phyloP scores from a whole-genome alignment of 108 stramenopile genomes.

The Cyclotella distinguenda region DNA sequence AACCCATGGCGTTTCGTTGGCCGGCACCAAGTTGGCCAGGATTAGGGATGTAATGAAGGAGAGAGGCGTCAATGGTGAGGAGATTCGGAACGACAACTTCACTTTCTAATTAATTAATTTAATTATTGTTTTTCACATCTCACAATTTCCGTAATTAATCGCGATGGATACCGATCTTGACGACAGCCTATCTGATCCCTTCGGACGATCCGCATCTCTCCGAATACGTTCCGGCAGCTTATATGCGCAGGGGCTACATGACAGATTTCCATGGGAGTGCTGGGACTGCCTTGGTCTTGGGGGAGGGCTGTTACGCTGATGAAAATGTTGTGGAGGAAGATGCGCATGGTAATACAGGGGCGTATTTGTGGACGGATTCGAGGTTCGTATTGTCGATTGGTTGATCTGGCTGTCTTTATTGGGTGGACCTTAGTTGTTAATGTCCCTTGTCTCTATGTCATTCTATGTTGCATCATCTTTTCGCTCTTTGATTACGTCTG shows the following conservation, averaged over 20 bases:
- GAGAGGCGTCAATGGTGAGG: slow-evolving; percentile 55
- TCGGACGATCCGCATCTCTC: slow-evolving; percentile 90
- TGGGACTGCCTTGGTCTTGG: slow-evolving; percentile 89
- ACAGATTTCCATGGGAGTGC: slow-evolving; percentile 93
- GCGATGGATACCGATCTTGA: no score
- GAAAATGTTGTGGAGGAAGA: slow-evolving; percentile 9
- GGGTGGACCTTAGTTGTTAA: no score
- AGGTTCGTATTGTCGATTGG: slow-evolving; percentile 25
- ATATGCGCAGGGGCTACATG: slow-evolving; percentile 86
- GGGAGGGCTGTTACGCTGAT: background rate
- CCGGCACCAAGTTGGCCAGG: slow-evolving; percentile 51
- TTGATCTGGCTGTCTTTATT: background rate
- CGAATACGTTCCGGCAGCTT: slow-evolving; percentile 95
- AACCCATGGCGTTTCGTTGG: no score
- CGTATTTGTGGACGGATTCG: slow-evolving; percentile 94
- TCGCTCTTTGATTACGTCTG: no score
- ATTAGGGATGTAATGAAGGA: slow-evolving; percentile 68
- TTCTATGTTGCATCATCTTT: no score
- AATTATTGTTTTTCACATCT: background rate
- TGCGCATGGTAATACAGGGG: slow-evolving; percentile 20
- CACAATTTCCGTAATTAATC: background rate
- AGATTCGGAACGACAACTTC: background rate
- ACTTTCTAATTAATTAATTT: background rate
- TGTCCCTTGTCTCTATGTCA: no score
- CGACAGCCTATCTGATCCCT: slow-evolving; percentile 74